These are phyloP conservation scores for Nakataea oryzae DNA, from an alignment of 2,329 filamentous ascomycete species.

Conservation along the genomic window DNA sequence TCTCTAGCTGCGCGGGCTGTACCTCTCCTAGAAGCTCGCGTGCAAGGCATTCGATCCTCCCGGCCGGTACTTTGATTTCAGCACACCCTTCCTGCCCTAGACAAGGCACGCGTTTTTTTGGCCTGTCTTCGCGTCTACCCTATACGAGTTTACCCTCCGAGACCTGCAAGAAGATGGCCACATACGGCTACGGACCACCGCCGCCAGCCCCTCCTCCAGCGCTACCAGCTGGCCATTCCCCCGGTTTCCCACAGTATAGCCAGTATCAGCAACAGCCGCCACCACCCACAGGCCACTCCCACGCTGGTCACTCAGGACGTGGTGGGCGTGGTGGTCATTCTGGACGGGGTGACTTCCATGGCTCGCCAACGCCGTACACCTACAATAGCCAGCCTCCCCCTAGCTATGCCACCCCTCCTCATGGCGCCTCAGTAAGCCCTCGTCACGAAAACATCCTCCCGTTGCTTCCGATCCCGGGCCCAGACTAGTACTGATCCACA, in stretches of 20 bases:
- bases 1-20: not conserved
- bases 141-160: not conserved
- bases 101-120: not conserved
- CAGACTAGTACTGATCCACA: slow-evolving; percentile 16
- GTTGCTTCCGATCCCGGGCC: not conserved
- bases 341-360: slow-evolving; percentile 30
- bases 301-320: slow-evolving; percentile 9
- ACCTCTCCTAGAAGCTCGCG: not conserved
- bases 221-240: slow-evolving; percentile 17
- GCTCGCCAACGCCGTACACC: slow-evolving; percentile 27
- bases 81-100: not conserved
- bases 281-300: slow-evolving; percentile 1
- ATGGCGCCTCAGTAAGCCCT: slow-evolving; percentile 15
- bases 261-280: slow-evolving; percentile 23
- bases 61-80: not conserved
- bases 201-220: slow-evolving; percentile 32
- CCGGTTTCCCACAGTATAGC: slow-evolving; percentile 27
- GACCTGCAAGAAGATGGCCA: slow-evolving; percentile 25
- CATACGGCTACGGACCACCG: slow-evolving; percentile 44
- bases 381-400: slow-evolving; percentile 25
- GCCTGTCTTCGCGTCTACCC: not conserved
- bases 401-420: slow-evolving; percentile 18
- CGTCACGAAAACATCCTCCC: not conserved
- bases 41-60: not conserved
- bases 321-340: slow-evolving; percentile 27